Base-by-base conservation (phyloP, 2,329 filamentous ascomycete species). In the Trichoderma cornu-damae region DNA sequence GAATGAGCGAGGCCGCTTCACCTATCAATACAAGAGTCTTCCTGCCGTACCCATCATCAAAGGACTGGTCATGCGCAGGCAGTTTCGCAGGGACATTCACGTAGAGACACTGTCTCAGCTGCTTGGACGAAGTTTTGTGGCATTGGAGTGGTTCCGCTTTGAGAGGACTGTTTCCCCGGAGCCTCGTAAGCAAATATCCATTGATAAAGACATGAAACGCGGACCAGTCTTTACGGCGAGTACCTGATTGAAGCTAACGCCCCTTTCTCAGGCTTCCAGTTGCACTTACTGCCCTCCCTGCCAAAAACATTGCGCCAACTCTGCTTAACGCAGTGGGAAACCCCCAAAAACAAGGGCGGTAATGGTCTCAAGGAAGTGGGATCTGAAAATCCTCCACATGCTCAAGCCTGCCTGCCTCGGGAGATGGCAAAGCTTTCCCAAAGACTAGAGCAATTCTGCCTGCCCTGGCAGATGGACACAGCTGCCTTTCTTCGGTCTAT, bases 401-500 rank as follows among this genome's bases (percentile, higher is more conserved):
- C 32, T 32, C 11, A 32, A 16, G 32, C 3, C 2, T 30, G 40
- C 6, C 24, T 55, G 16, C 42, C 42, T 38, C 32, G 18, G 5
- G 32, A 40, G 28, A 55, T 55, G 52, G 52, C 52, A 40, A 55
- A 32, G 42, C 22, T 55, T 47, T 55, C 42, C 40, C 32, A 47
- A 32, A 40, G 16, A 32, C 9, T 55, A 1, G 52, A 55, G n/a
- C 24, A 32, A 4, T 40, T 55, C 8, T 55, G 42, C 24, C 52
- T 42, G 12, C 52, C 52, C 20, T 48, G 42, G 52, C 52, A 55
- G 42, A 55, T 55, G 42, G 52, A 55, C 11, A 47, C 52, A 16
- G 32, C 32, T 22, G 12, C 52, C 24, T 55, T 55, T 48, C 32
- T 55, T 40, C 52, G 12, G 22, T 30, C 14, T 3, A 16, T 55